Evolutionary conservation across 2,329 filamentous ascomycete genomes (phyloP).

Genomic region (Nannizzia gypsea): DNA sequence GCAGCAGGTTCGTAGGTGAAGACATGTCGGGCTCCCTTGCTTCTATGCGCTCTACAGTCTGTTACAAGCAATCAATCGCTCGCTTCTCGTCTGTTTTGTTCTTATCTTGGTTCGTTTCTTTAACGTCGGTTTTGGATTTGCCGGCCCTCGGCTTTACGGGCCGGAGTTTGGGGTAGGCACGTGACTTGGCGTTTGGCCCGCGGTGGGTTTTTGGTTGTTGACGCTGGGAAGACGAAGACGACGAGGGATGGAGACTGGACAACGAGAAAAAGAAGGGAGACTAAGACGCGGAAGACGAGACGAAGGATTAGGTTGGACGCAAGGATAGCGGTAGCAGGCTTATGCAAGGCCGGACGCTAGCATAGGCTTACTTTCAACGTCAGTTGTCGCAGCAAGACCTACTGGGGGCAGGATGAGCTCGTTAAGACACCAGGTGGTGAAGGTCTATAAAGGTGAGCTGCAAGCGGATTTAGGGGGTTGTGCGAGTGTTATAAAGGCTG

Average conservation of each 20-base stretch:
- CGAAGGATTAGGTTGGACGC: background rate
- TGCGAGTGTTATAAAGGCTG: background rate
- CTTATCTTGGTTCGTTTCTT: background rate
- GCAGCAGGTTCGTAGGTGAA: background rate
- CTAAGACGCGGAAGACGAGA: background rate
- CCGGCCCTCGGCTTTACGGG: background rate
- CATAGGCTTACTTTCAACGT: background rate
- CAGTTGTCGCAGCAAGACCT: background rate
- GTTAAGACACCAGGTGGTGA: slow-evolving; percentile 66
- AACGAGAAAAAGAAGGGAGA: background rate
- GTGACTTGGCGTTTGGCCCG: background rate
- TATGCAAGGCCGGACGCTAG: background rate
- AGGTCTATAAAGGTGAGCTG: slow-evolving; percentile 68
- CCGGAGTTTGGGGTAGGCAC: background rate
- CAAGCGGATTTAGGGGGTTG: slow-evolving; percentile 1
- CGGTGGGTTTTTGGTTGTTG: no score
- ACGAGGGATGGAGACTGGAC: background rate
- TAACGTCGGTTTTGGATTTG: background rate
- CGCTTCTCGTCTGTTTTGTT: background rate
- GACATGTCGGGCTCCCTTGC: background rate
- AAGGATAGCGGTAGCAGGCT: background rate
- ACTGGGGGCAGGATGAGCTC: slow-evolving; percentile 34
- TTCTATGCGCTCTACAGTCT: background rate
- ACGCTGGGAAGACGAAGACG: no score
- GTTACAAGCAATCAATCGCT: background rate